A percentile compares a stretch with the other conserved stretches of the same genome.
Evolutionary conservation across 2,329 filamentous ascomycete species (phyloP).

Genomic region (Fusarium mangiferae): DNA sequence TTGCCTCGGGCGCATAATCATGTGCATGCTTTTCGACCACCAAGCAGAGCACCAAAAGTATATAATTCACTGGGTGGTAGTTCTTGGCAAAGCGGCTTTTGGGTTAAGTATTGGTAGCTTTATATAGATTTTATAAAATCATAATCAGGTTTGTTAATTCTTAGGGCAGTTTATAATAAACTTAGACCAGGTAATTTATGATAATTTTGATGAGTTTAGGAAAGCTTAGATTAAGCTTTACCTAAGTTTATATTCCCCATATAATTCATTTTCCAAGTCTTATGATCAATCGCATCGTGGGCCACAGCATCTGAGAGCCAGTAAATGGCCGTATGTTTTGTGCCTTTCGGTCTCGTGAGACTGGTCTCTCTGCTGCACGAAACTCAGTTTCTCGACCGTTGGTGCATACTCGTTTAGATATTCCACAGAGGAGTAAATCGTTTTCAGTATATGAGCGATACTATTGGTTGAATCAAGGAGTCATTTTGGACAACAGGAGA

Average conservation of each 20-base stretch:
- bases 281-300: not conserved
- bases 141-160: not conserved
- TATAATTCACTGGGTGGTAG: rapidly evolving
- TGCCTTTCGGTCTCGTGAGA: not conserved
- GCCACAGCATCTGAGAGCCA: not conserved
- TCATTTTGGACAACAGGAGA: too few relatives aligned
- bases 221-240: not conserved
- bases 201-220: not conserved
- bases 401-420: not conserved
- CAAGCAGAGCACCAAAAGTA: rapidly evolving
- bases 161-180: not conserved
- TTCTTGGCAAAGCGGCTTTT: too few relatives aligned
- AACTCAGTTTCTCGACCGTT: not conserved
- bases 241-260: not conserved
- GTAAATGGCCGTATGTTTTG: not conserved
- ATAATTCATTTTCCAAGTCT: not conserved
- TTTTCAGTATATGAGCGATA: too few relatives aligned
- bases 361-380: not conserved
- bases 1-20: rapidly evolving
- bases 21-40: not conserved
- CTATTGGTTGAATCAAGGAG: too few relatives aligned
- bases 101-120: too few relatives aligned
- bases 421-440: not conserved
- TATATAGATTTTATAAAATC: not conserved
- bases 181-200: not conserved